Conservation (phyloP, 1,284 basidiomycete genomes). For the Trametes polyzona region DNA sequence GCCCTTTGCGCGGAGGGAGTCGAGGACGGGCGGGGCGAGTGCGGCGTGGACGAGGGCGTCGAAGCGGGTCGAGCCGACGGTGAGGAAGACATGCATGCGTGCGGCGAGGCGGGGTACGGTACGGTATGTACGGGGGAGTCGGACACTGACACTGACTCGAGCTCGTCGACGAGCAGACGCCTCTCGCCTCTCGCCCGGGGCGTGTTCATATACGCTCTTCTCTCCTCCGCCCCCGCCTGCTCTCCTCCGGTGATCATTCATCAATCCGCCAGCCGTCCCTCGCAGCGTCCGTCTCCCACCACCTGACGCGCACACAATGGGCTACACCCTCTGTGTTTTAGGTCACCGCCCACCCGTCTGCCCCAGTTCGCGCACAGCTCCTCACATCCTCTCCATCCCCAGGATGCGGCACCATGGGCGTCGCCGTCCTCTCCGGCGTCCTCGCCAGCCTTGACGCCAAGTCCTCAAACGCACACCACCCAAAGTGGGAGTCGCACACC, state of each 20-base stretch:
- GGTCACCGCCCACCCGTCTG: constrained; percentile 39
- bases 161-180: neutral
- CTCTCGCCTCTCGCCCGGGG: neutral
- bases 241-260: constrained; percentile 13
- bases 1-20: constrained; percentile 54
- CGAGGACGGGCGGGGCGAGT: constrained; percentile 61
- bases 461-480: constrained; percentile 36
- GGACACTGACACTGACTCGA: constrained; percentile 20
- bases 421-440: constrained; percentile 93
- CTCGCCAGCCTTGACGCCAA: constrained; percentile 71
- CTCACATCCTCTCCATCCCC: constrained; percentile 16
- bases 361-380: constrained; percentile 6
- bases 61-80: constrained; percentile 92
- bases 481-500: constrained; percentile 83
- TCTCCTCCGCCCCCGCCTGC: neutral
- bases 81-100: constrained; percentile 74
- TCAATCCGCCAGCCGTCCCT: constrained; percentile 10
- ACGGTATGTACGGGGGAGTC: constrained; percentile 15
- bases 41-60: constrained; percentile 71
- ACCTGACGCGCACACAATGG: constrained; percentile 43
- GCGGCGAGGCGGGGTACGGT: constrained; percentile 11
- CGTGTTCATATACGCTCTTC: constrained; percentile 9
- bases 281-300: constrained; percentile 12
- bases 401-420: constrained; percentile 99
- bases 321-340: constrained; percentile 65